These are phyloP conservation scores for Penicillium soppii DNA, from an alignment of 495 filamentous ascomycete genomes.

Conservation along the genomic window DNA sequence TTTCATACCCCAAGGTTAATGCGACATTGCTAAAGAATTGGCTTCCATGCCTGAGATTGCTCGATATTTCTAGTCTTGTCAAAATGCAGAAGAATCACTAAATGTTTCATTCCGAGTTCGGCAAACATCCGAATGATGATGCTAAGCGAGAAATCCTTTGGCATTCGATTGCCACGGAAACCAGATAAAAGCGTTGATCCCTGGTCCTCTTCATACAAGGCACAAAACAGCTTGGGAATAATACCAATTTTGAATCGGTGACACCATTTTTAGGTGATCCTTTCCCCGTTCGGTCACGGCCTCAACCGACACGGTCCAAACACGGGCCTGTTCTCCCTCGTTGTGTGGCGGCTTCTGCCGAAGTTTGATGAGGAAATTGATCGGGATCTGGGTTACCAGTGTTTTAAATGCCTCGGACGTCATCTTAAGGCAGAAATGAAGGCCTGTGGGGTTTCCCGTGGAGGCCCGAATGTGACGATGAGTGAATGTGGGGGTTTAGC, in stretches of 20 bases:
- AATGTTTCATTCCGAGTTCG: not conserved
- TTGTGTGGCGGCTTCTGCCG: not conserved
- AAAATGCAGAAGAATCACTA: too few relatives aligned
- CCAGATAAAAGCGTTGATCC: too few relatives aligned
- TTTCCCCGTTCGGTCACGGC: not conserved
- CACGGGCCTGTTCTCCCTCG: not conserved
- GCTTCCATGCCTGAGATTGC: too few relatives aligned
- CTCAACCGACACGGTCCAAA: not conserved
- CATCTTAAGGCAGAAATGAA: not conserved
- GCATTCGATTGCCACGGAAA: too few relatives aligned
- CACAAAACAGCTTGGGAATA: too few relatives aligned
- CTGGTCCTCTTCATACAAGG: too few relatives aligned
- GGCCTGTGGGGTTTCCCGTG: not conserved
- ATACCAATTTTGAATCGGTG: not conserved
- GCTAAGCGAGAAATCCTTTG: too few relatives aligned
- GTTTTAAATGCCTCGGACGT: not conserved
- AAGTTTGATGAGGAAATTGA: not conserved
- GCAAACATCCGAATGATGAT: not conserved
- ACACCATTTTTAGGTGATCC: not conserved
- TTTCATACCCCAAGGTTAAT: too few relatives aligned
- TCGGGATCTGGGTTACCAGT: not conserved
- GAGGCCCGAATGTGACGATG: not conserved
- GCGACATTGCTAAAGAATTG: too few relatives aligned
- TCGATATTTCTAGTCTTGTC: too few relatives aligned
- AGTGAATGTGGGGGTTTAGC: not conserved